Base-by-base conservation (phyloP, 441 rosid genomes). In the Monsonia emarginata region DNA sequence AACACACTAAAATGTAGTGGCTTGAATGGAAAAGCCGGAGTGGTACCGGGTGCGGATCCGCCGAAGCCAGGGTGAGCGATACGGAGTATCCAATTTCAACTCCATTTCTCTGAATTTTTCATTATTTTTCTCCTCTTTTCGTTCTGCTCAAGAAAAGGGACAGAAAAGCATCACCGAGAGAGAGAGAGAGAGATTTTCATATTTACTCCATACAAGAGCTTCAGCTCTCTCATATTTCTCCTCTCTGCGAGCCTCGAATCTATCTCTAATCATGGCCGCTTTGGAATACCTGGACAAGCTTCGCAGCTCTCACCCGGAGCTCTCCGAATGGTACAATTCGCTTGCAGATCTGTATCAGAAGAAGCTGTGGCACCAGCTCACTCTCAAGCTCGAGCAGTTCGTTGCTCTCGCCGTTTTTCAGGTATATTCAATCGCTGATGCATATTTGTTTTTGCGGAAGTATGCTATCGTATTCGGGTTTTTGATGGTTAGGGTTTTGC, bases 311-410 rank as follows among this genome's bases (percentile, higher is more conserved):
- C 83, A 87, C 40, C 96, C 96, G 2, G 96, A 91, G 76, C 85
- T 86, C 24, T 79, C 79, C 9, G 95, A 87, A 19, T 91, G 97
- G 97, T 91, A 78, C 84, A 80, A 81, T 76, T 74, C 89, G 38
- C 76, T 91, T 1, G 85, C 90, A 69, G 95, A 93, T 85, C 97
- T 93, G 75, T 93, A 93, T 76, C 88, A 88, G 81, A 85, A 79
- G 82, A 93, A 90, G 86, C 98, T 93, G 5, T 93, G 98, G 98
- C 97, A 93, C 61, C 97, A 93, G 80, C 97, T 93, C 78, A 85
- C 96, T 74, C 79, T 87, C 66, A 93, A 93, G 88, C 97, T 93
- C 71, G 97, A 93, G 60, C 92, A 90, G 80, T 90, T 93, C 84
- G 84, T 90, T 64, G 75, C 97, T 54, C 91, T 80, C 67, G 76